phyloP scores from a whole-genome alignment of 2,329 filamentous ascomycete genomes.

The Neofusicoccum sp. region DNA sequence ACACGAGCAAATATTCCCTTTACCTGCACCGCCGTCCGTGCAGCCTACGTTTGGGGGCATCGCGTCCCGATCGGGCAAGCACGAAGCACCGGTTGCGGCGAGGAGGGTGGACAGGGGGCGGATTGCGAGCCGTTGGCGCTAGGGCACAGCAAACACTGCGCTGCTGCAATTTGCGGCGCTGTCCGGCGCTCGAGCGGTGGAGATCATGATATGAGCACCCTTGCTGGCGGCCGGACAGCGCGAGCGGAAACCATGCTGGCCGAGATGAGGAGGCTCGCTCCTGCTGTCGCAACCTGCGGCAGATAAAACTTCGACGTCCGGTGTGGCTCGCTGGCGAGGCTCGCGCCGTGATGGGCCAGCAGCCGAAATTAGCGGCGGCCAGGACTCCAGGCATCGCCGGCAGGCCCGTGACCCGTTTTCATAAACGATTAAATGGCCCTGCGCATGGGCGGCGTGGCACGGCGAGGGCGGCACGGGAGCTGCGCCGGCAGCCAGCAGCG shows the following conservation, averaged over 20 bases:
- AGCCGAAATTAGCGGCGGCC: slow-evolving; percentile 13
- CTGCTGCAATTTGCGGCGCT: slow-evolving; percentile 13
- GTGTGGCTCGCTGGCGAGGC: neutral
- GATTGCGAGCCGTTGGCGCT: slow-evolving; percentile 5
- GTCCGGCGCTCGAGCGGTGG: slow-evolving; percentile 8
- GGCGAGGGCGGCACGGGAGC: neutral
- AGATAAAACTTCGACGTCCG: slow-evolving; percentile 7
- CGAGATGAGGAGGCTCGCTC: slow-evolving; percentile 18
- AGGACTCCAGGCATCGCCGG: slow-evolving; percentile 2
- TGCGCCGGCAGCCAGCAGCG: neutral
- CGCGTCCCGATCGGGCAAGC: slow-evolving; percentile 10
- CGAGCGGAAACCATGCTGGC: neutral
- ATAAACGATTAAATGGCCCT: slow-evolving; percentile 16
- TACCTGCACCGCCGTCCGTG: neutral
- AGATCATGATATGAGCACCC: slow-evolving; percentile 15
- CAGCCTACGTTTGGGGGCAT: slow-evolving; percentile 3
- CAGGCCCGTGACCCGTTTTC: slow-evolving; percentile 14
- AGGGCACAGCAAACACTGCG: slow-evolving; percentile 4
- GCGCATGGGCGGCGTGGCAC: slow-evolving; percentile 1
- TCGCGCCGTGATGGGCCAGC: slow-evolving; percentile 4
- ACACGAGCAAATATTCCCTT: slow-evolving; percentile 1
- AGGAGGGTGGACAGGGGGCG: slow-evolving; percentile 9
- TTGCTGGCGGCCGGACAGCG: neutral
- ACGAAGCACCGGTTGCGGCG: slow-evolving; percentile 12
- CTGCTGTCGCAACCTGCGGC: slow-evolving; percentile 9